These are phyloP conservation scores for Gaultheria prostrata DNA, from an alignment of 148 eudicot genomes.

Conservation along the genomic window DNA sequence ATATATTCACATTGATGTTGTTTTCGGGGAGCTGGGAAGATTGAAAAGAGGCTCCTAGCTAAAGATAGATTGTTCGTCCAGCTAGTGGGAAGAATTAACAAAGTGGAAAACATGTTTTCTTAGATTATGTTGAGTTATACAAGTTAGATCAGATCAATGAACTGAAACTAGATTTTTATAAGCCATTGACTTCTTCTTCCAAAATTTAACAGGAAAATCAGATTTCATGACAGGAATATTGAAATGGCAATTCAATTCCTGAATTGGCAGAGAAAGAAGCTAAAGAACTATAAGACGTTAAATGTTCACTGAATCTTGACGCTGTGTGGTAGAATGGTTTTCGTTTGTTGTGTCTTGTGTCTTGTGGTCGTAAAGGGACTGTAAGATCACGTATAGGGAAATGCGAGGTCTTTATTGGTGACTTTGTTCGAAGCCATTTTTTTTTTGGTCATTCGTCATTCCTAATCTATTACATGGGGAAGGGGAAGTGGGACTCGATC, in stretches of 20 bases:
- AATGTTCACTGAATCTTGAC: not conserved
- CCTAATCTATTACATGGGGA: too few species aligned
- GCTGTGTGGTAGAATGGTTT: not conserved
- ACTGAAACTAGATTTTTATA: not conserved
- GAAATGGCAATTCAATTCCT: not conserved
- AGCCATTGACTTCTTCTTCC: not conserved
- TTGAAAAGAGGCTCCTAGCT: not conserved
- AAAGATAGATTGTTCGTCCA: not conserved
- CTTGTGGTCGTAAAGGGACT: not conserved
- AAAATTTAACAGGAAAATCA: not conserved
- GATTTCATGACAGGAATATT: not conserved
- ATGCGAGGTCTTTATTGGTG: not conserved
- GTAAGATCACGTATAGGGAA: not conserved
- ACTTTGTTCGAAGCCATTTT: not conserved
- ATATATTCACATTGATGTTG: not conserved
- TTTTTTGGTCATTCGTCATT: too few species aligned
- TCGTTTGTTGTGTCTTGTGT: not conserved
- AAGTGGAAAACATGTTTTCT: not conserved
- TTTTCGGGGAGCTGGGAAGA: not conserved
- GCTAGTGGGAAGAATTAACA: not conserved
- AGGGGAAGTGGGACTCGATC: too few species aligned
- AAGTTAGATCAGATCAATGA: not conserved
- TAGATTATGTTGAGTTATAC: not conserved
- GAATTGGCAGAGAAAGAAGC: not conserved
- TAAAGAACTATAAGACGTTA: not conserved